These are phyloP conservation scores for Trichocomaceae sp. DNA, from an alignment of 2,329 filamentous ascomycete genomes.

Conservation along the genomic window DNA sequence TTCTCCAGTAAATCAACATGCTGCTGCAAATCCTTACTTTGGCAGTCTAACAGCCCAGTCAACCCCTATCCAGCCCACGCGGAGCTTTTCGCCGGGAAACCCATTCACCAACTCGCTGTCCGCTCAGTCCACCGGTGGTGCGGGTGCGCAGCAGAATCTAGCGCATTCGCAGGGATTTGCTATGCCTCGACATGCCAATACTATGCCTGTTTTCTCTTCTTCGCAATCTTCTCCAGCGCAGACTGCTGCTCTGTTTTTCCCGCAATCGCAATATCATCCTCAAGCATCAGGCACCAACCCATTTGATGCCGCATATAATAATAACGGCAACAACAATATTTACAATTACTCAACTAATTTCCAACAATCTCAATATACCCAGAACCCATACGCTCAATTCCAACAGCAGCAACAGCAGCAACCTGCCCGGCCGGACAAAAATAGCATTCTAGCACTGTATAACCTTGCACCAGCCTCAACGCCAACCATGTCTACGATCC, in stretches of 20 bases:
- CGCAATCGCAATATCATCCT: constrained; percentile 22
- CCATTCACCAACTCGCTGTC: constrained; percentile 31
- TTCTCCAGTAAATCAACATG: constrained; percentile 22
- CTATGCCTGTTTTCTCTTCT: constrained; percentile 31
- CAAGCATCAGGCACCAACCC: constrained; percentile 25
- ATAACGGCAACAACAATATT: constrained; percentile 20
- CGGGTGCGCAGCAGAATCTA: constrained; percentile 8
- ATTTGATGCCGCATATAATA: constrained; percentile 26
- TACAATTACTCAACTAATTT: constrained; percentile 22
- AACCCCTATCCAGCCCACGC: constrained; percentile 18
- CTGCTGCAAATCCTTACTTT: constrained; percentile 20
- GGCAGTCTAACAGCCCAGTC: constrained; percentile 9
- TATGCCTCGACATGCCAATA: constrained; percentile 33
- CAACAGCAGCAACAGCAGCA: constrained; percentile 25
- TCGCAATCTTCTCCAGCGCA: constrained; percentile 15
- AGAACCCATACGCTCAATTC: constrained; percentile 14
- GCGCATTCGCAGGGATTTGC: constrained; percentile 9
- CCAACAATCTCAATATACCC: constrained; percentile 18
- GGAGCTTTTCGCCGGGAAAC: constrained; percentile 23
- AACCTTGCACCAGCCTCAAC: constrained; percentile 35
- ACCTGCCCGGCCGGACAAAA: constrained; percentile 41
- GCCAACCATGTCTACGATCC: constrained; percentile 23
- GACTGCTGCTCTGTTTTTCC: constrained; percentile 24
- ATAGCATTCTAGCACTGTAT: constrained; percentile 42
- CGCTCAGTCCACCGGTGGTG: constrained; percentile 18